Percentiles rank a stretch among this genome's conserved stretches.
phyloP scores from a whole-genome alignment of 2,329 filamentous ascomycete genomes.

The Fusarium temperatum region DNA sequence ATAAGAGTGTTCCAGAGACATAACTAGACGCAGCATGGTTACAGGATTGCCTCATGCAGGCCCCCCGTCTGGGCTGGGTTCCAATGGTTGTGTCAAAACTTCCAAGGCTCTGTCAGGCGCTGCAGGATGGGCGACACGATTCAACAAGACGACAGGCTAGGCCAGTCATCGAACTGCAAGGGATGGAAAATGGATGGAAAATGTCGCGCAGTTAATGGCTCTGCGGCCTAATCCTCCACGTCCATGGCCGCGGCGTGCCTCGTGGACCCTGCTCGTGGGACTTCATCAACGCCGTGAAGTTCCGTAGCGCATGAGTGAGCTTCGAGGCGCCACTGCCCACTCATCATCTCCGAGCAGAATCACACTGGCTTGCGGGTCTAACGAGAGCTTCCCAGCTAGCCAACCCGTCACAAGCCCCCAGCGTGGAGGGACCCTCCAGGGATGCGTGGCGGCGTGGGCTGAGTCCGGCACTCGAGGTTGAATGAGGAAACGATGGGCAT shows the following conservation, averaged over 20 bases:
- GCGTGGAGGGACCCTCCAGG: constrained; percentile 24
- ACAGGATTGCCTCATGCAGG: constrained; percentile 5
- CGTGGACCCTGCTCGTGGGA: constrained; percentile 30
- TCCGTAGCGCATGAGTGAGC: constrained; percentile 19
- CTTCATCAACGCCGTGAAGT: constrained; percentile 28
- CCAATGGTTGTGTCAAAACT: not conserved
- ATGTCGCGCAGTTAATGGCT: constrained; percentile 33
- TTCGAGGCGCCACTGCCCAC: constrained; percentile 23
- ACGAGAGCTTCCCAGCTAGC: constrained; percentile 14
- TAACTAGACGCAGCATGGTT: not conserved
- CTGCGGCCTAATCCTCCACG: constrained; percentile 13
- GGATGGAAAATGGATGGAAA: constrained; percentile 13
- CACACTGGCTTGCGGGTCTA: constrained; percentile 25
- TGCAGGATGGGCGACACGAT: not conserved
- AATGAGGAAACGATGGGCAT: constrained; percentile 22
- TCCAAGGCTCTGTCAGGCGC: not conserved
- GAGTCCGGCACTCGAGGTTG: constrained; percentile 13
- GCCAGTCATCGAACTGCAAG: constrained; percentile 17
- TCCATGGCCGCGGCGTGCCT: constrained; percentile 27
- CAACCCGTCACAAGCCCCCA: constrained; percentile 15
- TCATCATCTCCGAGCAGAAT: constrained; percentile 40
- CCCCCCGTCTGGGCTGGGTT: not conserved
- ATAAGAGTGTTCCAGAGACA: not conserved
- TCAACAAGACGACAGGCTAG: not conserved
- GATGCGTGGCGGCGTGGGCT: constrained; percentile 28